Percentiles rank a stretch among this genome's conserved stretches.
Conservation (phyloP, 192 early-diverging fungal genomes). For the Phycomyces blakesleeanus region DNA sequence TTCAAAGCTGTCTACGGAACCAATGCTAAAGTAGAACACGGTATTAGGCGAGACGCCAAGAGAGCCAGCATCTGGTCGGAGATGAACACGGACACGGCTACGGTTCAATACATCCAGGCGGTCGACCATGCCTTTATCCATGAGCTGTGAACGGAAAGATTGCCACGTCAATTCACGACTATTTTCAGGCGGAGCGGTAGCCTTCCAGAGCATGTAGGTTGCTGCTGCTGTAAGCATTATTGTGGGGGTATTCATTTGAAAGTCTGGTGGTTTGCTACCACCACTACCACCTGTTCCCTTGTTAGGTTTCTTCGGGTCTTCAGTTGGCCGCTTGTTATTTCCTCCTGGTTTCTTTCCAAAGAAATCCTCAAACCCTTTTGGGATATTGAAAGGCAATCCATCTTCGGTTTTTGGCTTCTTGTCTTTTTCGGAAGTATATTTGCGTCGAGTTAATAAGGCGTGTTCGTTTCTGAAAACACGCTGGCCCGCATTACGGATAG, state of each 20-base stretch:
- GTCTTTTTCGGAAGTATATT: slow-evolving; percentile 10
- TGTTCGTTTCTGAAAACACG: too few species aligned
- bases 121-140: slow-evolving; percentile 94
- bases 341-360: slow-evolving; percentile 47
- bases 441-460: neutral
- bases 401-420: slow-evolving; percentile 25
- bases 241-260: slow-evolving; percentile 36
- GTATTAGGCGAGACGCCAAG: slow-evolving; percentile 24
- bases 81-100: slow-evolving; percentile 74
- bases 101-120: slow-evolving; percentile 86
- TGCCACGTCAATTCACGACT: slow-evolving; percentile 84
- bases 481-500: too few species aligned
- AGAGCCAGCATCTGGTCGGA: slow-evolving; percentile 60
- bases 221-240: slow-evolving; percentile 37
- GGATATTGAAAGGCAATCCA: slow-evolving; percentile 39
- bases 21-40: slow-evolving; percentile 83
- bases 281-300: neutral
- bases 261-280: slow-evolving; percentile 23
- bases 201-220: slow-evolving; percentile 48
- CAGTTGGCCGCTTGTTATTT: slow-evolving; percentile 32
- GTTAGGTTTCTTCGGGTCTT: slow-evolving; percentile 16
- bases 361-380: slow-evolving; percentile 72
- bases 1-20: slow-evolving; percentile 93
- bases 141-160: slow-evolving; percentile 84
- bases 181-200: slow-evolving; percentile 42